Percentiles rank a stretch among this genome's conserved stretches.
Conservation (phyloP, 352 stramenopile species). For the Pythium guiyangense region DNA sequence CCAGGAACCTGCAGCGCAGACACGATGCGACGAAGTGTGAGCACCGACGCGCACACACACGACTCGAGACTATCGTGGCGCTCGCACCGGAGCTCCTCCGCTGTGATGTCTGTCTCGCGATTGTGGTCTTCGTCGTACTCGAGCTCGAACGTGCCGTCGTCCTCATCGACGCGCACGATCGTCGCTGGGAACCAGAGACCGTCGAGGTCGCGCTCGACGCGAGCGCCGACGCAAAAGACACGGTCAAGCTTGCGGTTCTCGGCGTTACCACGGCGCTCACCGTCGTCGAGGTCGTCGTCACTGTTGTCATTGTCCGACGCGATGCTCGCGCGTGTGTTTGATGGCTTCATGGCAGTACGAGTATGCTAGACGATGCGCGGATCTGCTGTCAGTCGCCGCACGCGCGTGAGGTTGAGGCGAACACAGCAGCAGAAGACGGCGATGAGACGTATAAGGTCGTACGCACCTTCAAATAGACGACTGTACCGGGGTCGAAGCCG, state of each 20-base stretch:
- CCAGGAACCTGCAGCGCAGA: slow-evolving; percentile 10
- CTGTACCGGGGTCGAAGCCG: too few relatives aligned
- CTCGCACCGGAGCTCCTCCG: slow-evolving; percentile 38
- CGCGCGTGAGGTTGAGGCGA: too few relatives aligned
- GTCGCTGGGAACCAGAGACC: slow-evolving; percentile 73
- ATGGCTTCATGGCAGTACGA: slow-evolving; percentile 8
- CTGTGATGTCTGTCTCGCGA: slow-evolving; percentile 50
- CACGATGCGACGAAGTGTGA: neutral
- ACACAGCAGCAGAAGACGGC: too few relatives aligned
- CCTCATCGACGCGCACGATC: slow-evolving; percentile 37
- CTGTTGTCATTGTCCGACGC: neutral
- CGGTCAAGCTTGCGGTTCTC: slow-evolving; percentile 9
- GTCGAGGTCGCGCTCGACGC: slow-evolving; percentile 69
- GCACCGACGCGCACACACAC: too few relatives aligned
- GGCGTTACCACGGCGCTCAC: neutral
- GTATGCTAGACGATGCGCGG: too few relatives aligned
- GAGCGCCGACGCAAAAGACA: slow-evolving; percentile 32
- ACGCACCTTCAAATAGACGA: too few relatives aligned
- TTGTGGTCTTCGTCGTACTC: slow-evolving; percentile 83
- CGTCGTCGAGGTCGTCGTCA: neutral
- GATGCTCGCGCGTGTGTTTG: slow-evolving; percentile 1
- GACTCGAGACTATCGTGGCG: neutral
- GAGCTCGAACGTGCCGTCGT: slow-evolving; percentile 57
- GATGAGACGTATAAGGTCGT: too few relatives aligned
- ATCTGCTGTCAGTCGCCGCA: too few relatives aligned